Conservation (phyloP, 2,329 filamentous ascomycete genomes). For the Botrytis tulipae region DNA sequence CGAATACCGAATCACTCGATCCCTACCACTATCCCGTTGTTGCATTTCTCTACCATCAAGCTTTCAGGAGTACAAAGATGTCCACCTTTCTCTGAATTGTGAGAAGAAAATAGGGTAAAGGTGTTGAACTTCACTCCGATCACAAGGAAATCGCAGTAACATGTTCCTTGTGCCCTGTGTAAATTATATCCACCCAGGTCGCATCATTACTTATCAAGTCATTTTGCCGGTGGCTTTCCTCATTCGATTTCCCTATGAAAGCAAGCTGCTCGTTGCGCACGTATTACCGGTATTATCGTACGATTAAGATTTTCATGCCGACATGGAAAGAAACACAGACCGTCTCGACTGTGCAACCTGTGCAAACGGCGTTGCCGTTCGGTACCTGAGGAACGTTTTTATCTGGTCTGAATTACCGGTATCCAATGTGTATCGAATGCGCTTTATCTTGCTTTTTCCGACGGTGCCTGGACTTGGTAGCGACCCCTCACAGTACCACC, state of each 20-base stretch:
- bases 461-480: not conserved
- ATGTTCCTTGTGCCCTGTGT: not conserved
- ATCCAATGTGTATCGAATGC: not conserved
- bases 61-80: not conserved
- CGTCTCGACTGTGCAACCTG: not conserved
- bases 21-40: not conserved
- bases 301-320: not conserved
- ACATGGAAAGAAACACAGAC: not conserved
- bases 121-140: not conserved
- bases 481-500: not conserved
- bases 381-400: not conserved
- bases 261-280: not conserved
- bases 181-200: not conserved
- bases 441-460: not conserved
- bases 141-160: not conserved
- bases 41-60: not conserved
- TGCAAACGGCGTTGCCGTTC: not conserved
- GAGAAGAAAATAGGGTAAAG: not conserved
- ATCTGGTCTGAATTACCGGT: not conserved
- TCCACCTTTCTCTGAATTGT: not conserved
- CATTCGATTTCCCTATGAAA: not conserved
- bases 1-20: constrained; percentile 3
- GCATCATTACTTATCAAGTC: not conserved
- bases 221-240: not conserved
- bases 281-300: not conserved